These are phyloP conservation scores for Grifola frondosa DNA, from an alignment of 1,284 basidiomycete species.

Conservation along the genomic window DNA sequence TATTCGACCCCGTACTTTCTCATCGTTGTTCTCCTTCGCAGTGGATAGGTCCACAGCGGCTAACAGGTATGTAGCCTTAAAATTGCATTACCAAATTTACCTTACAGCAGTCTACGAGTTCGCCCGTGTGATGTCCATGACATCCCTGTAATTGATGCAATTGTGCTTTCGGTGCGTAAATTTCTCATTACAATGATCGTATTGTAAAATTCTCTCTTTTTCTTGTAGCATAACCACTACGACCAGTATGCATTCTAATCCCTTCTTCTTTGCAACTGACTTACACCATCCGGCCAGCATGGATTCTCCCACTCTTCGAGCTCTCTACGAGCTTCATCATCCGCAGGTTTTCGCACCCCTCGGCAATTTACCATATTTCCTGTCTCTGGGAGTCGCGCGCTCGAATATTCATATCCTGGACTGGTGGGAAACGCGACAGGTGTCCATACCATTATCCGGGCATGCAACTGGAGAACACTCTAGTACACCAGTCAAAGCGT, in stretches of 20 bases:
- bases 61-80: constrained; percentile 43
- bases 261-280: neutral
- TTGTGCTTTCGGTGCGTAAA: constrained; percentile 54
- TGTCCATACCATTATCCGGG: constrained; percentile 42
- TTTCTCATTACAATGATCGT: neutral
- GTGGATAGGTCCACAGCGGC: constrained; percentile 47
- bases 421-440: constrained; percentile 62
- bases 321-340: constrained; percentile 32
- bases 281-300: constrained; percentile 36
- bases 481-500: constrained; percentile 3
- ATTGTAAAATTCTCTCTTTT: neutral
- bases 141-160: constrained; percentile 62
- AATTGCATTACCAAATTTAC: neutral
- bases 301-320: constrained; percentile 54
- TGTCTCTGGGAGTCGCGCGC: constrained; percentile 40
- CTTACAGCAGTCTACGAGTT: constrained; percentile 44
- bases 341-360: constrained; percentile 67
- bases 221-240: constrained; percentile 63
- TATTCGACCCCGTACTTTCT: constrained; percentile 74
- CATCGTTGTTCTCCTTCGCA: constrained; percentile 60
- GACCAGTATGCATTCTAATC: constrained; percentile 49
- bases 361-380: constrained; percentile 52
- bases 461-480: too few species aligned
- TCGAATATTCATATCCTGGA: constrained; percentile 58
- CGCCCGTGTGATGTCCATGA: constrained; percentile 61